Evolutionary conservation across 208 protist species (phyloP).

Genomic region (Endotrypanum monterogeii): DNA sequence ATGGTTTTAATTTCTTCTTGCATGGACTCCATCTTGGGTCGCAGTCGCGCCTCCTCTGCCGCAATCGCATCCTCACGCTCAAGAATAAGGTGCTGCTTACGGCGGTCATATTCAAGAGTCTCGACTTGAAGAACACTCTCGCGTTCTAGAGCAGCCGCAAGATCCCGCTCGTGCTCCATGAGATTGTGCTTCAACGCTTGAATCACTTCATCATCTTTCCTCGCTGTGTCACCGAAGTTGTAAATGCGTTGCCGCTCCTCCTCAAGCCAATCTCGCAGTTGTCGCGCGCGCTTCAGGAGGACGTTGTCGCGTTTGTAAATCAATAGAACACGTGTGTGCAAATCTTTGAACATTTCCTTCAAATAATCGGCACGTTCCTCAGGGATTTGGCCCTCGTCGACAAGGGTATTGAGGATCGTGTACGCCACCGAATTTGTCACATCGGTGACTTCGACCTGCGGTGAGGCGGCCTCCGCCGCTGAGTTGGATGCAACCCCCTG

Average conservation of each 20-base stretch:
- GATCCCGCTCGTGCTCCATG: slow-evolving; percentile 74
- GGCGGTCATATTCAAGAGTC: slow-evolving; percentile 89
- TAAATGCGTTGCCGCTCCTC: slow-evolving; percentile 71
- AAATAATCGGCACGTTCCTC: slow-evolving; percentile 87
- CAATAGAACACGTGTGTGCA: slow-evolving; percentile 83
- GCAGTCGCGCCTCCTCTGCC: slow-evolving; percentile 86
- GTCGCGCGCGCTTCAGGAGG: slow-evolving; percentile 83
- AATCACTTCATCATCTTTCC: slow-evolving; percentile 87
- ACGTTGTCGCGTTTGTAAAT: slow-evolving; percentile 92
- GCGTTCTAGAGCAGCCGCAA: slow-evolving; percentile 82
- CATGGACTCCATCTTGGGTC: slow-evolving; percentile 79
- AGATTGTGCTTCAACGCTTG: slow-evolving; percentile 77
- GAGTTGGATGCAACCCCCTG: background rate
- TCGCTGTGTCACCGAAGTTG: slow-evolving; percentile 62
- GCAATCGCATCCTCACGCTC: slow-evolving; percentile 90
- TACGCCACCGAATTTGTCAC: slow-evolving; percentile 90
- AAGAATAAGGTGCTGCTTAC: slow-evolving; percentile 84
- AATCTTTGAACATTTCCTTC: slow-evolving; percentile 84
- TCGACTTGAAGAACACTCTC: slow-evolving; percentile 92
- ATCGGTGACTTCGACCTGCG: slow-evolving; percentile 75
- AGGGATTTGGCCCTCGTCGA: slow-evolving; percentile 87
- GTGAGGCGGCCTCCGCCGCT: slow-evolving; percentile 14
- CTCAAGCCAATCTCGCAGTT: slow-evolving; percentile 85
- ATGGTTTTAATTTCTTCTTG: slow-evolving; percentile 75
- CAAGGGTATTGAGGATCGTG: slow-evolving; percentile 72